These are phyloP conservation scores for Mychonastes homosphaera DNA, from an alignment of 139 green algal genomes.

Conservation along the genomic window DNA sequence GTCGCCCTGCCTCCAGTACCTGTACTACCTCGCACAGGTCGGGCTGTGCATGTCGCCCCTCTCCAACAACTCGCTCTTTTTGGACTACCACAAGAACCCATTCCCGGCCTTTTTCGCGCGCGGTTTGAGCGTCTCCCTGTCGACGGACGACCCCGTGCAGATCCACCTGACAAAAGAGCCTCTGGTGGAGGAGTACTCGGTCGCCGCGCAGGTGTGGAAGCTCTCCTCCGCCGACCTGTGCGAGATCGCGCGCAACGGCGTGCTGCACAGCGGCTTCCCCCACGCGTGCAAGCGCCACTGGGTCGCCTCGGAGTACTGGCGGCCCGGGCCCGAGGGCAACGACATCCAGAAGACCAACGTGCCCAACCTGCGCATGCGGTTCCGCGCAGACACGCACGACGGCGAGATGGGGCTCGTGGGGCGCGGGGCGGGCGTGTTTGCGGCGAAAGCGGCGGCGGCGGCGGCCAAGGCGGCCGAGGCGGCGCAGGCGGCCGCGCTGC, in stretches of 20 bases:
- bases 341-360: constrained; percentile 99
- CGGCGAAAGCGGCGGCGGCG: too few relatives aligned
- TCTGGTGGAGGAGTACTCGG: constrained; percentile 91
- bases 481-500: too few relatives aligned
- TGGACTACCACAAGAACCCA: constrained; percentile 99
- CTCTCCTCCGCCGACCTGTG: constrained; percentile 87
- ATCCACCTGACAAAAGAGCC: constrained; percentile 94
- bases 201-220: constrained; percentile 93
- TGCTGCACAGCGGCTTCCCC: constrained; percentile 91
- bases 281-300: constrained; percentile 75
- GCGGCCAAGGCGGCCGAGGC: too few relatives aligned
- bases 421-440: too few relatives aligned
- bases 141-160: constrained; percentile 70
- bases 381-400: constrained; percentile 39
- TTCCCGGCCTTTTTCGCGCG: constrained; percentile 96
- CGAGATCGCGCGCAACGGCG: constrained; percentile 91
- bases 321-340: constrained; percentile 79
- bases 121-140: constrained; percentile 76
- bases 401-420: too few relatives aligned
- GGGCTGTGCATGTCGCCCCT: constrained; percentile 87
- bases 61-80: constrained; percentile 98
- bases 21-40: constrained; percentile 81
- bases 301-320: constrained; percentile 72
- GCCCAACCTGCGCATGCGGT: constrained; percentile 87
- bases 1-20: constrained; percentile 72